Evolutionary conservation across 345 rosid genomes (phyloP).

Genomic region (Gossypium ekmanianum): DNA sequence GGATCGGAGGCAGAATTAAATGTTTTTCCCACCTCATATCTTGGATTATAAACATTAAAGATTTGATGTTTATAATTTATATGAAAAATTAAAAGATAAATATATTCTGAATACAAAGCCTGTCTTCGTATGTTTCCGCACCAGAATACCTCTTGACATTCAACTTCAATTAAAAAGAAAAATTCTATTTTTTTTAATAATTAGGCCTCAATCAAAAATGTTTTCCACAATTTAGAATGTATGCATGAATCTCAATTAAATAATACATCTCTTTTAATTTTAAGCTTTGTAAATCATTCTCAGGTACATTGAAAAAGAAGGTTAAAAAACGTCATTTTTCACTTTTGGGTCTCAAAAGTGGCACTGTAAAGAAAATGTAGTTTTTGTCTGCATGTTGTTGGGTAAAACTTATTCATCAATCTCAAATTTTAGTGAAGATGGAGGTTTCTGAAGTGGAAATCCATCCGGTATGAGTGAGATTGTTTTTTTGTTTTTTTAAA

Average conservation of each 20-base stretch:
- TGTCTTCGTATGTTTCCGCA: neutral
- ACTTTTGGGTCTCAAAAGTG: neutral
- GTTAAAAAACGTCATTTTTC: too few species aligned
- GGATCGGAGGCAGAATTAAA: too few species aligned
- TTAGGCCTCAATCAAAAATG: neutral
- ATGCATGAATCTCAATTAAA: conserved; percentile 11
- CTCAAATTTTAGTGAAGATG: too few species aligned
- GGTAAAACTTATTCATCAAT: too few species aligned
- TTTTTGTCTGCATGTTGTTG: neutral
- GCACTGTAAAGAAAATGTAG: too few species aligned
- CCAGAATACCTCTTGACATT: neutral
- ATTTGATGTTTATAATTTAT: neutral
- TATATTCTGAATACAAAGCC: neutral
- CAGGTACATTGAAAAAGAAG: too few species aligned
- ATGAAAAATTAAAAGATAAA: neutral
- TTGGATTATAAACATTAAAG: neutral
- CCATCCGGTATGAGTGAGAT: too few species aligned
- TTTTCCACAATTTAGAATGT: neutral
- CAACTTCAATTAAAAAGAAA: neutral
- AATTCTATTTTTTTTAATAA: neutral
- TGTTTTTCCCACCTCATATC: neutral
- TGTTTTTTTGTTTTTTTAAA: too few species aligned
- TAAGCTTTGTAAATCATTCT: neutral
- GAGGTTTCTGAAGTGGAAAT: too few species aligned
- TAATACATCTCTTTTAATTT: neutral